These are phyloP conservation scores for Thalassiosira exigua DNA, from an alignment of 352 stramenopile genomes.

Conservation along the genomic window DNA sequence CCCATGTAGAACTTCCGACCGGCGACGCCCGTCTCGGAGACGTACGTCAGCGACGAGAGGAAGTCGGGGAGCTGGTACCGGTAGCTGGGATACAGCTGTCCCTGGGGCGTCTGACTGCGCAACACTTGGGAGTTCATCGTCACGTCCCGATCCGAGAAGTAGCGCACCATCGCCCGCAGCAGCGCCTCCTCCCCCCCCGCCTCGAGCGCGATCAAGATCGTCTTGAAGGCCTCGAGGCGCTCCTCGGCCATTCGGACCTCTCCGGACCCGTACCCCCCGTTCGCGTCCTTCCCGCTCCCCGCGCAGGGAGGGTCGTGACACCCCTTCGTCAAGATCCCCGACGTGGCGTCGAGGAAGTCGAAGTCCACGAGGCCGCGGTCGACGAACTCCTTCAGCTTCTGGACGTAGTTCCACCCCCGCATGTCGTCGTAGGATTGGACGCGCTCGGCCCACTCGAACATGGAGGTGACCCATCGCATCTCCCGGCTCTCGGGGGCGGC, in stretches of 20 bases:
- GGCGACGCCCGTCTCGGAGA: conserved; percentile 43
- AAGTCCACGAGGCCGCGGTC: conserved; percentile 52
- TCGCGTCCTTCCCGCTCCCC: neutral
- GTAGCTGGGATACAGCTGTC: conserved; percentile 62
- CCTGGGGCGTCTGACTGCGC: conserved; percentile 48
- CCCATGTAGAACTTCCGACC: conserved; percentile 60
- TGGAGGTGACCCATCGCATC: conserved; percentile 44
- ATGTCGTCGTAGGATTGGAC: conserved; percentile 50
- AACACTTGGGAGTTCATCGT: conserved; percentile 50
- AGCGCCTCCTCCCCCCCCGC: conserved; percentile 45
- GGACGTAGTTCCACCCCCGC: conserved; percentile 55
- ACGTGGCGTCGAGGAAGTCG: conserved; percentile 47
- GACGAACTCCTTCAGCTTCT: conserved; percentile 51
- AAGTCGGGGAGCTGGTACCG: conserved; percentile 57
- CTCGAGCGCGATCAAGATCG: conserved; percentile 34
- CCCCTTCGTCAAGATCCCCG: conserved; percentile 46
- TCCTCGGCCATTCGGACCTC: conserved; percentile 34
- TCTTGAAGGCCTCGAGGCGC: conserved; percentile 46
- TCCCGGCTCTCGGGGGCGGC: conserved; percentile 37
- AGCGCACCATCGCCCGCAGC: conserved; percentile 41
- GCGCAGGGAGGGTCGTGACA: conserved; percentile 56
- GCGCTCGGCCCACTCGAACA: conserved; percentile 55
- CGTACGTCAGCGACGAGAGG: conserved; percentile 38
- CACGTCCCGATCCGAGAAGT: conserved; percentile 39
- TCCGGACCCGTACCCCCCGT: conserved; percentile 34